phyloP scores from a whole-genome alignment of 306 rosid species.

The Prunus campanulata region DNA sequence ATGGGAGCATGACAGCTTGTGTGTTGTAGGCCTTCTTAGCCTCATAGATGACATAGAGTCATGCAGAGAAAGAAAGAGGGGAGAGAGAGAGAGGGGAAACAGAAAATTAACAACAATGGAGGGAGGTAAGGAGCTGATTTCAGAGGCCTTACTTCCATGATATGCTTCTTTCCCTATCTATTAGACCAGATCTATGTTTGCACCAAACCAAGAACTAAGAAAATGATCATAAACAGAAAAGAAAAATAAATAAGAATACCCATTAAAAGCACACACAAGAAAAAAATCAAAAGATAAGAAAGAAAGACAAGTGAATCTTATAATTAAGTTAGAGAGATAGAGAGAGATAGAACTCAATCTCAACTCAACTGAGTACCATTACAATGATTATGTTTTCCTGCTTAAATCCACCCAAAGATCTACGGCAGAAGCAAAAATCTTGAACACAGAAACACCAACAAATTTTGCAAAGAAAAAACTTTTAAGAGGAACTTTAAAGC shows the following conservation, averaged over 20 bases:
- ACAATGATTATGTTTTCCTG: conserved; percentile 42
- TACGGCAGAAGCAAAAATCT: conserved; percentile 23
- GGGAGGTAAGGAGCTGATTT: conserved; percentile 53
- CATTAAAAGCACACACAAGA: conserved; percentile 32
- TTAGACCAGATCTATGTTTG: conserved; percentile 82
- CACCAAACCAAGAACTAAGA: conserved; percentile 49
- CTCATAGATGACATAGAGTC: conserved; percentile 35
- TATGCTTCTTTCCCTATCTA: conserved; percentile 54
- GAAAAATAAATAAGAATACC: background rate
- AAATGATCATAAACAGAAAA: conserved; percentile 54
- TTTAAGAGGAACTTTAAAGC: background rate
- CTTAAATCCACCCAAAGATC: conserved; percentile 37
- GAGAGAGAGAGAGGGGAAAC: conserved; percentile 27
- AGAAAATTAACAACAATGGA: conserved; percentile 64
- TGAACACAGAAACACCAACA: background rate
- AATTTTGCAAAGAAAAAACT: background rate
- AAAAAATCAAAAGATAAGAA: conserved; percentile 42
- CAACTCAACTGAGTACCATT: conserved; percentile 24
- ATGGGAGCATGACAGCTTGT: conserved; percentile 63
- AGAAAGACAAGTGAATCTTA: conserved; percentile 45
- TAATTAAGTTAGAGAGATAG: conserved; percentile 29
- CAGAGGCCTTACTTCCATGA: conserved; percentile 48
- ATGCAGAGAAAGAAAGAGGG: conserved; percentile 1
- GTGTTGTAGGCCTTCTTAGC: conserved; percentile 48
- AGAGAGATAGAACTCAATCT: conserved; percentile 37